Conservation (phyloP, 202 grass and related monocot species). For the Panicum hallii region DNA sequence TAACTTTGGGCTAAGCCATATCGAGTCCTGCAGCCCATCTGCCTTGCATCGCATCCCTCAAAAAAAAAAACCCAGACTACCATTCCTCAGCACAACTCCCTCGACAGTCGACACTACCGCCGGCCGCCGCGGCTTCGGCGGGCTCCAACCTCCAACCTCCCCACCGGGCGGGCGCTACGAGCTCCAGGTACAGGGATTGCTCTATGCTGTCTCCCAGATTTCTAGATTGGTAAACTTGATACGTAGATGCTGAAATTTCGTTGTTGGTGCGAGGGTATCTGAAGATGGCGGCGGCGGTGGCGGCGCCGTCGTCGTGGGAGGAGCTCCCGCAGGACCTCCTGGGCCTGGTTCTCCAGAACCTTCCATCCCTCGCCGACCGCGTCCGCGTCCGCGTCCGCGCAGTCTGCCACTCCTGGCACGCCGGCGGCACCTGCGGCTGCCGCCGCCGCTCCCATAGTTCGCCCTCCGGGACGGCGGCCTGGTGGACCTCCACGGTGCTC, state of each 20-base stretch:
- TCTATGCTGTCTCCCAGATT: too few species aligned
- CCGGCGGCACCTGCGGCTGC: not conserved
- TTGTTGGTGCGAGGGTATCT: not conserved
- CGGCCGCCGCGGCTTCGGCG: too few species aligned
- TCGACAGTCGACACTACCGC: too few species aligned
- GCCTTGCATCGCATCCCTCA: too few species aligned
- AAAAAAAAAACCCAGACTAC: too few species aligned
- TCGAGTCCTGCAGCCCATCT: too few species aligned
- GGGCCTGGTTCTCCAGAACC: not conserved
- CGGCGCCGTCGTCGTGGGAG: constrained; percentile 8
- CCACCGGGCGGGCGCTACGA: too few species aligned
- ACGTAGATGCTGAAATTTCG: not conserved
- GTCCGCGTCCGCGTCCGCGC: constrained; percentile 1
- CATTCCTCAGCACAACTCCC: too few species aligned
- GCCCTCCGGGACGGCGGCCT: not conserved
- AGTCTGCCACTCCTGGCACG: not conserved
- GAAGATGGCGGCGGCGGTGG: not conserved
- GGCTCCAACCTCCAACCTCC: too few species aligned
- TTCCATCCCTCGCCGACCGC: not conserved
- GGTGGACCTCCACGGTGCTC: not conserved
- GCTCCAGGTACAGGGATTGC: too few species aligned
- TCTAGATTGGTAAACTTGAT: too few species aligned
- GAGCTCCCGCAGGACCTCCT: not conserved
- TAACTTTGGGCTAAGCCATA: too few species aligned
- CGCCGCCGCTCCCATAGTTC: constrained; percentile 1